Evolutionary conservation across 306 rosid genomes (phyloP).

Genomic region (Ormosia semicastrata): DNA sequence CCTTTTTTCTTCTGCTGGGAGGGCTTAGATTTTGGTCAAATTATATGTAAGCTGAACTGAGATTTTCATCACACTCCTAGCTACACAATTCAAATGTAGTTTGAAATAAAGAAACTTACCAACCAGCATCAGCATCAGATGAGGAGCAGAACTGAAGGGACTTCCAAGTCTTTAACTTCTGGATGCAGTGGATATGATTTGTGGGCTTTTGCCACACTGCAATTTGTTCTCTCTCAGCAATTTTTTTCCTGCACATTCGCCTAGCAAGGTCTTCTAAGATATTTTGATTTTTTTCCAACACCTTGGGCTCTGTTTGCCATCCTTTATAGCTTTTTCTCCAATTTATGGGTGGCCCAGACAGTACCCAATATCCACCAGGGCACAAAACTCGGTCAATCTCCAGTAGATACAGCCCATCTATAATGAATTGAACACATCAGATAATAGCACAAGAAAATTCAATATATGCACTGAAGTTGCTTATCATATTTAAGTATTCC

Average conservation of each 20-base stretch:
- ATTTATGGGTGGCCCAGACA: constrained; percentile 68
- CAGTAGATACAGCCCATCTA: constrained; percentile 53
- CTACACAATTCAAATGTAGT: neutral
- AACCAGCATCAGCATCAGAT: constrained; percentile 48
- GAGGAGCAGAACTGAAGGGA: constrained; percentile 42
- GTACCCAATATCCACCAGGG: constrained; percentile 67
- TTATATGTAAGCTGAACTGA: neutral
- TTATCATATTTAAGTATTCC: neutral
- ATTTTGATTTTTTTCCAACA: constrained; percentile 39
- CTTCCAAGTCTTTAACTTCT: constrained; percentile 29
- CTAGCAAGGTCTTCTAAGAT: constrained; percentile 51
- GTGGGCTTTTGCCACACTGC: constrained; percentile 56
- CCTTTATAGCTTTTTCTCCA: constrained; percentile 51
- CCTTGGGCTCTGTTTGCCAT: constrained; percentile 39
- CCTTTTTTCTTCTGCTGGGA: neutral
- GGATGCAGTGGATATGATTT: constrained; percentile 41
- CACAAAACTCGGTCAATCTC: constrained; percentile 56
- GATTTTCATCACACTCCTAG: neutral
- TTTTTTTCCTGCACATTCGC: constrained; percentile 55
- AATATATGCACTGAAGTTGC: neutral
- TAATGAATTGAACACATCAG: constrained; percentile 16
- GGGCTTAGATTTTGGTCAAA: neutral
- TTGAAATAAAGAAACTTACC: constrained; percentile 37
- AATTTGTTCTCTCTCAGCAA: constrained; percentile 38
- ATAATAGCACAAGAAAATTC: neutral